Evolutionary conservation across 2,329 filamentous ascomycete genomes (phyloP).

Genomic region (Botrytis byssoidea): DNA sequence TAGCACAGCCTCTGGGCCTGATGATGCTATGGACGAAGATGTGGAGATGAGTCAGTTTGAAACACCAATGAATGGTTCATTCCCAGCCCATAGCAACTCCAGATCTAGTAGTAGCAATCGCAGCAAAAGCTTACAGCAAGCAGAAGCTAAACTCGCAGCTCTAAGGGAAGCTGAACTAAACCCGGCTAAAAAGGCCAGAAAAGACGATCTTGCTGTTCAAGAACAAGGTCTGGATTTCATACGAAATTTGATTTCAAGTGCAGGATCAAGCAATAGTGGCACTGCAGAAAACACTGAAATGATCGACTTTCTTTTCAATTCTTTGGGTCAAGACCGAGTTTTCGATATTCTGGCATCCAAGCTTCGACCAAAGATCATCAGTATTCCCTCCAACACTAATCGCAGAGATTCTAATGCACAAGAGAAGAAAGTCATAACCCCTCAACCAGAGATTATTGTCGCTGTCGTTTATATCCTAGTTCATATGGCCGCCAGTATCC

Average conservation of each 20-base stretch:
- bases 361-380: slow-evolving; percentile 60
- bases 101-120: slow-evolving; percentile 34
- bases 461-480: slow-evolving; percentile 80
- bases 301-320: slow-evolving; percentile 79
- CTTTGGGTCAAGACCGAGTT: slow-evolving; percentile 72
- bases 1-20: slow-evolving; percentile 23
- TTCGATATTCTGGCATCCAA: slow-evolving; percentile 81
- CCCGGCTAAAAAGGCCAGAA: slow-evolving; percentile 63
- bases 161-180: slow-evolving; percentile 68
- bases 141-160: slow-evolving; percentile 49
- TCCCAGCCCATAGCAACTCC: slow-evolving; percentile 27
- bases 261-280: slow-evolving; percentile 47
- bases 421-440: slow-evolving; percentile 54
- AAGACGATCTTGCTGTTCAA: slow-evolving; percentile 81
- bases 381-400: slow-evolving; percentile 45
- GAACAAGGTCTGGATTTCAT: slow-evolving; percentile 89
- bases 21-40: slow-evolving; percentile 55
- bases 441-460: slow-evolving; percentile 68
- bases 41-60: slow-evolving; percentile 55
- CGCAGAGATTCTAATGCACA: slow-evolving; percentile 43
- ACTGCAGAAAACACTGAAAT: slow-evolving; percentile 61
- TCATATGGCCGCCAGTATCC: slow-evolving; percentile 80
- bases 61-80: slow-evolving; percentile 33
- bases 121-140: slow-evolving; percentile 46
- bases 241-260: slow-evolving; percentile 76